Conservation (phyloP, 1,284 basidiomycete genomes). For the Mycena citricolor region DNA sequence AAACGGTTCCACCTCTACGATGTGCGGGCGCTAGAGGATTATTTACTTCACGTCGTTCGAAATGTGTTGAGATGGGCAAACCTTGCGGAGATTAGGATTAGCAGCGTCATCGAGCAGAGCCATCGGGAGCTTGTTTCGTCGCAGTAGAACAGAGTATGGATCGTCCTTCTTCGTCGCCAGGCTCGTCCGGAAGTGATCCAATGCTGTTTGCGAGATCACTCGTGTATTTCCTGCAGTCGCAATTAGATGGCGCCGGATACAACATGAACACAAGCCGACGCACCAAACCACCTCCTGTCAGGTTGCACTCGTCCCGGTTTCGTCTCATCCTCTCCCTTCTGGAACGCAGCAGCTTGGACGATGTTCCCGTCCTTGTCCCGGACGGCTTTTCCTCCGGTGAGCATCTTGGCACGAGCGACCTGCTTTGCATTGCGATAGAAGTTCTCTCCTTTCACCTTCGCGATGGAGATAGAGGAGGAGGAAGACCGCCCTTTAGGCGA, state of each 20-base stretch:
- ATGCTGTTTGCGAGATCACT: conserved; percentile 93
- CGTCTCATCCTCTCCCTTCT: conserved; percentile 87
- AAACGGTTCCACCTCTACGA: conserved; percentile 93
- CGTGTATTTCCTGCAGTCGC: conserved; percentile 81
- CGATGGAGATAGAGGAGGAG: conserved; percentile 52
- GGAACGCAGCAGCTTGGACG: conserved; percentile 88
- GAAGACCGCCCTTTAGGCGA: conserved; percentile 57
- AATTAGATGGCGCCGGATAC: conserved; percentile 6
- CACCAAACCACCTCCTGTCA: conserved; percentile 94
- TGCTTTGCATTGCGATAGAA: conserved; percentile 93
- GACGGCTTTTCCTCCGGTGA: conserved; percentile 86
- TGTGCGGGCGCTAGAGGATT: conserved; percentile 70
- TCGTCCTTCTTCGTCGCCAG: conserved; percentile 82
- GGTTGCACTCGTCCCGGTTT: conserved; percentile 88
- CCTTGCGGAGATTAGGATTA: conserved; percentile 78
- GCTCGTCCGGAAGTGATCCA: conserved; percentile 93
- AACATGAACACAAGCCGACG: conserved; percentile 33
- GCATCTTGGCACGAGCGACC: conserved; percentile 83
- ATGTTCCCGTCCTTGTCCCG: conserved; percentile 90
- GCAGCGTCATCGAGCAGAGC: conserved; percentile 85
- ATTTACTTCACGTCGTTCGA: conserved; percentile 4
- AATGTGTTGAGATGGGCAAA: conserved; percentile 31
- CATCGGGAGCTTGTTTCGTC: conserved; percentile 94
- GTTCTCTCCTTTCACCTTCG: conserved; percentile 86
- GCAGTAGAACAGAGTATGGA: conserved; percentile 90